Percentiles rank a stretch among this genome's conserved stretches.
Evolutionary conservation across 495 filamentous ascomycete species (phyloP).

Genomic region (Neurospora pannonica): DNA sequence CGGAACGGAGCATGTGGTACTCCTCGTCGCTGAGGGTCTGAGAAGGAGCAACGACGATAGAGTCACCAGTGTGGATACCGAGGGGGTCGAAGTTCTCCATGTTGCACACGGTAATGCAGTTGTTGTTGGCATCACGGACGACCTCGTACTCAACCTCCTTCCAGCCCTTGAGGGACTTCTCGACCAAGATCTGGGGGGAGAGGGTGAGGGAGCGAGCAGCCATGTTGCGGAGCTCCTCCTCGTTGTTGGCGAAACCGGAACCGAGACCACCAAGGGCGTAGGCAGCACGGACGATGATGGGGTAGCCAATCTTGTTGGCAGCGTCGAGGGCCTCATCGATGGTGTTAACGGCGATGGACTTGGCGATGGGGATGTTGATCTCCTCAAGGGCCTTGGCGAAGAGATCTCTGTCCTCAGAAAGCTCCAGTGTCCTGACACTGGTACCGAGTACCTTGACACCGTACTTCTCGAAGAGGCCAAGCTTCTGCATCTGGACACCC

Average conservation of each 20-base stretch:
- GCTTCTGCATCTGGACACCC: constrained; percentile 93
- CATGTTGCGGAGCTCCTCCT: constrained; percentile 85
- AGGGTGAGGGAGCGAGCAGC: constrained; percentile 87
- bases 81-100: constrained; percentile 99
- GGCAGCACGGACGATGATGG: constrained; percentile 93
- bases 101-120: constrained; percentile 98
- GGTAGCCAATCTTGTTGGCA: constrained; percentile 80
- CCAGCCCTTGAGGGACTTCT: constrained; percentile 99
- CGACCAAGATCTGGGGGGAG: constrained; percentile 93
- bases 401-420: constrained; percentile 90
- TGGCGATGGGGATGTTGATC: constrained; percentile 93
- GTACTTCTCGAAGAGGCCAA: constrained; percentile 90
- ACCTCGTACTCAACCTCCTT: constrained; percentile 99
- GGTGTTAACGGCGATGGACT: constrained; percentile 83
- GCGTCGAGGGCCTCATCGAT: constrained; percentile 86
- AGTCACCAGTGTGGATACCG: constrained; percentile 94
- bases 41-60: constrained; percentile 90
- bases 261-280: constrained; percentile 94
- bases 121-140: constrained; percentile 85
- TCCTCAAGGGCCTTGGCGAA: constrained; percentile 82
- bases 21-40: constrained; percentile 96
- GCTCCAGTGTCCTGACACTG: constrained; percentile 85
- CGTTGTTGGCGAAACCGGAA: constrained; percentile 92
- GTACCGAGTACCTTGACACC: constrained; percentile 92
- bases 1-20: constrained; percentile 96